phyloP scores from a whole-genome alignment of 2,329 filamentous ascomycete species.

The Epichloe elymi region DNA sequence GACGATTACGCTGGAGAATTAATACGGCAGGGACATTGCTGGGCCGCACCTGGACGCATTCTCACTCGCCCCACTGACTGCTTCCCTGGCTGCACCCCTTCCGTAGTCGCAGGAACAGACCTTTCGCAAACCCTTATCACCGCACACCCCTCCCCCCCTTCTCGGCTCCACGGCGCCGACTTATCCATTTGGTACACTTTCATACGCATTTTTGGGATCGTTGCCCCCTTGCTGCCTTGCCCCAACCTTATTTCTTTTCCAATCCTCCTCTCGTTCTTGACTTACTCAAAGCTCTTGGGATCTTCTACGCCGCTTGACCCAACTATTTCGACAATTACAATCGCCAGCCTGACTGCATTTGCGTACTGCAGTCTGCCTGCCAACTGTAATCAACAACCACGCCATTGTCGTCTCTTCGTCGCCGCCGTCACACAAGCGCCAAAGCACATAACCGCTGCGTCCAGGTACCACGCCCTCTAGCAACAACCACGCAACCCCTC shows the following conservation, averaged over 20 bases:
- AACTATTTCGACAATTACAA: neutral
- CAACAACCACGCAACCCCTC: too few species aligned
- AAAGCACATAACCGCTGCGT: neutral
- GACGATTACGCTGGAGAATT: too few species aligned
- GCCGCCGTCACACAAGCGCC: neutral
- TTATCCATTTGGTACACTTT: constrained; percentile 15
- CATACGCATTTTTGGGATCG: constrained; percentile 7
- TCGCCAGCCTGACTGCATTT: neutral
- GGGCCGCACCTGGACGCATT: neutral
- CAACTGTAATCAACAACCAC: neutral
- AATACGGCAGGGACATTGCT: neutral
- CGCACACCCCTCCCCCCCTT: constrained; percentile 13
- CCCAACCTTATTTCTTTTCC: constrained; percentile 10
- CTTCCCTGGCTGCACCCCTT: neutral
- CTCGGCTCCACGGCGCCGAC: constrained; percentile 22
- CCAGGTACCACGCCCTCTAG: too few species aligned
- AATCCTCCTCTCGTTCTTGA: constrained; percentile 5
- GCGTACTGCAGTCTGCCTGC: neutral
- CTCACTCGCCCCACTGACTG: neutral
- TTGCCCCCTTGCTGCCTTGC: constrained; percentile 9
- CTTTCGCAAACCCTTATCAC: neutral
- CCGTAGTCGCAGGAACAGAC: neutral
- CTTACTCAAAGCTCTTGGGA: neutral
- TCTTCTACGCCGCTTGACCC: neutral
- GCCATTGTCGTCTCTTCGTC: neutral